phyloP scores from a whole-genome alignment of 768 basidiomycete genomes.

The Cubamyces lactineus region DNA sequence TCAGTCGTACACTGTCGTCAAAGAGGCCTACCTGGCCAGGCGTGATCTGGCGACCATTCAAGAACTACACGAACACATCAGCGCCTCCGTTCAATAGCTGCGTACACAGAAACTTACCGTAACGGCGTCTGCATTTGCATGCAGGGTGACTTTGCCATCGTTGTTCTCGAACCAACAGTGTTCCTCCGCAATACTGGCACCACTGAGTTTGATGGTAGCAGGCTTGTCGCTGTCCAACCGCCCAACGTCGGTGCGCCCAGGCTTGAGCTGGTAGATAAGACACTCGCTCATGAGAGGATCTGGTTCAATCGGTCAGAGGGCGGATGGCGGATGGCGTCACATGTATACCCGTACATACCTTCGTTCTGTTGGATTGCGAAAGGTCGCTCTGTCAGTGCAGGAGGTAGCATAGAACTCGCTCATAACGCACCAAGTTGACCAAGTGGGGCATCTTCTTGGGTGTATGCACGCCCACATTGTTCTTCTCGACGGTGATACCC shows the following conservation, averaged over 20 bases:
- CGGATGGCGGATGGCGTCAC: too few relatives aligned
- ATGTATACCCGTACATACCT: constrained; percentile 47
- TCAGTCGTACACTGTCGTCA: too few relatives aligned
- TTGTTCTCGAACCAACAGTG: constrained; percentile 91
- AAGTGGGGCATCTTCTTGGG: constrained; percentile 98
- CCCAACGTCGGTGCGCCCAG: constrained; percentile 87
- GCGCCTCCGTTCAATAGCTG: neutral
- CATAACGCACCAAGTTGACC: constrained; percentile 77
- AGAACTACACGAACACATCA: constrained; percentile 54
- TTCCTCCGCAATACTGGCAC: constrained; percentile 87
- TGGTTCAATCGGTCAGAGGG: constrained; percentile 32
- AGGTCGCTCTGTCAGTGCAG: too few relatives aligned
- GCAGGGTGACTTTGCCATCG: constrained; percentile 82
- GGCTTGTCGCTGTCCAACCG: constrained; percentile 79
- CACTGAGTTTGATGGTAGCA: constrained; percentile 90
- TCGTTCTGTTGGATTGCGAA: constrained; percentile 54
- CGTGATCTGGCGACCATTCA: constrained; percentile 89
- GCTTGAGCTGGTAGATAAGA: constrained; percentile 90
- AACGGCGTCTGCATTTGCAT: constrained; percentile 77
- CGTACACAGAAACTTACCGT: constrained; percentile 57
- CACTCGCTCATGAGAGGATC: constrained; percentile 98
- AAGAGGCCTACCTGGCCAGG: constrained; percentile 65
- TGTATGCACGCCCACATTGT: constrained; percentile 94
- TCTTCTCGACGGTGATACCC: constrained; percentile 97
- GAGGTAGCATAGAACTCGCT: neutral